phyloP scores from a whole-genome alignment of 83 land plant genomes.

The Picea mariana region DNA sequence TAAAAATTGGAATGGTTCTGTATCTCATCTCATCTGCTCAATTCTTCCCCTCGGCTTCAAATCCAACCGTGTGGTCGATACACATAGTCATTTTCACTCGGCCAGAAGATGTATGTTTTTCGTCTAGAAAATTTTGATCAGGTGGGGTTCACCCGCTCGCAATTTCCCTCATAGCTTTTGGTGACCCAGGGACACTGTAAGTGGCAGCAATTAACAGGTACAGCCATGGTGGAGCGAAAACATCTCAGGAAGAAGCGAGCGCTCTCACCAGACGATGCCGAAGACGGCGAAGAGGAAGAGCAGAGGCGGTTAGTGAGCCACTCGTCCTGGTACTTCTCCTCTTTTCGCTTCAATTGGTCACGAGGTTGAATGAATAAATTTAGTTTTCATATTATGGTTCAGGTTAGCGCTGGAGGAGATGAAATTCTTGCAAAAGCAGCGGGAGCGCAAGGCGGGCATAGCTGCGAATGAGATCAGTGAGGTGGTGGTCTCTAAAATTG shows the following conservation, averaged over 20 bases:
- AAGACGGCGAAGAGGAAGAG: constrained; percentile 31
- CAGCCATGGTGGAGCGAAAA: constrained; percentile 19
- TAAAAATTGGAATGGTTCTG: no score
- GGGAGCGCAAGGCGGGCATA: constrained; percentile 75
- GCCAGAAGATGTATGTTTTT: no score
- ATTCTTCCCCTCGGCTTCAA: no score
- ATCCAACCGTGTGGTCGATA: no score
- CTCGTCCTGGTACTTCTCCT: background rate
- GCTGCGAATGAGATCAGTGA: constrained; percentile 32
- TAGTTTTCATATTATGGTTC: background rate
- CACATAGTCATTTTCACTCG: no score
- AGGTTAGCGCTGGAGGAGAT: constrained; percentile 84
- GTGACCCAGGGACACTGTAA: no score
- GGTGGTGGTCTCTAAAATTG: constrained; percentile 9
- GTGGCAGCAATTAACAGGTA: background rate
- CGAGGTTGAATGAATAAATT: constrained; percentile 7
- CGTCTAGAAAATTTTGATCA: no score
- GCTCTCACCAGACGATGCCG: constrained; percentile 21
- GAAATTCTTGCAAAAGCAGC: constrained; percentile 77
- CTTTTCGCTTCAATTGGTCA: background rate
- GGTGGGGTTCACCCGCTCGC: no score
- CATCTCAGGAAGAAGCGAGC: constrained; percentile 29
- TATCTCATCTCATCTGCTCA: no score
- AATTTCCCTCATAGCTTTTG: no score
- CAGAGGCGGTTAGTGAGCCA: background rate